Evolutionary conservation across 1,284 basidiomycete genomes (phyloP).

Genomic region (Heterobasidion irregulare): DNA sequence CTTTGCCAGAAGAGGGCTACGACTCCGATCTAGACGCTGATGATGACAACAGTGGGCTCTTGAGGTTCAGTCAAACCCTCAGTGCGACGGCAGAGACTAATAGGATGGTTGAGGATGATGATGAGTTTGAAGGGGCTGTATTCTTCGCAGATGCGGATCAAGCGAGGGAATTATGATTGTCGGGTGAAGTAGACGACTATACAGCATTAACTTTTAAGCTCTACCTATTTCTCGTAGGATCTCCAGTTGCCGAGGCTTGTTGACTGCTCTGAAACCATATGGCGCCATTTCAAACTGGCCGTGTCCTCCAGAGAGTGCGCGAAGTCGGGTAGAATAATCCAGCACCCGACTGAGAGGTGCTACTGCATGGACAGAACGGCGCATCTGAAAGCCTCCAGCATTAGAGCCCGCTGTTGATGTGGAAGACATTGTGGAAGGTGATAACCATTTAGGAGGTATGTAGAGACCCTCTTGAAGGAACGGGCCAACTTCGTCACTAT

Average conservation of each 20-base stretch:
- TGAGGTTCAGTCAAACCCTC: slow-evolving; percentile 68
- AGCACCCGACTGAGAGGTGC: slow-evolving; percentile 77
- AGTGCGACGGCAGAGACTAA: slow-evolving; percentile 45
- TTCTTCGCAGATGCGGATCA: slow-evolving; percentile 80
- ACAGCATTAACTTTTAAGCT: slow-evolving; percentile 28
- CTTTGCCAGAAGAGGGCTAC: slow-evolving; percentile 20
- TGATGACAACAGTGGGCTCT: slow-evolving; percentile 47
- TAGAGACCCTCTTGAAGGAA: slow-evolving; percentile 59
- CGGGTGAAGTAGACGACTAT: neutral
- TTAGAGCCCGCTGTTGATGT: slow-evolving; percentile 11
- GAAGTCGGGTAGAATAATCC: slow-evolving; percentile 70
- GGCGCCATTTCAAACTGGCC: slow-evolving; percentile 74
- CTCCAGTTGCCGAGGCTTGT: slow-evolving; percentile 48
- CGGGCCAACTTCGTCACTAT: slow-evolving; percentile 36
- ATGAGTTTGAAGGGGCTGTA: slow-evolving; percentile 63
- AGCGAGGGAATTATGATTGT: slow-evolving; percentile 40
- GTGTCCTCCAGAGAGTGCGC: slow-evolving; percentile 77
- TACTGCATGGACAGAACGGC: slow-evolving; percentile 56
- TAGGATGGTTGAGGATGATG: slow-evolving; percentile 57
- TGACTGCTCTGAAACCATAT: slow-evolving; percentile 67
- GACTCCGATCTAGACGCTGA: slow-evolving; percentile 31
- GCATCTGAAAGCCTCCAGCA: slow-evolving; percentile 27
- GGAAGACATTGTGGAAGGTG: slow-evolving; percentile 50
- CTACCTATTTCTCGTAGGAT: slow-evolving; percentile 72
- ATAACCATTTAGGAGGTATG: slow-evolving; percentile 63